A percentile compares a stretch with the other conserved stretches of the same genome.
phyloP scores from a whole-genome alignment of 306 rosid species.

The Lablab purpureus region DNA sequence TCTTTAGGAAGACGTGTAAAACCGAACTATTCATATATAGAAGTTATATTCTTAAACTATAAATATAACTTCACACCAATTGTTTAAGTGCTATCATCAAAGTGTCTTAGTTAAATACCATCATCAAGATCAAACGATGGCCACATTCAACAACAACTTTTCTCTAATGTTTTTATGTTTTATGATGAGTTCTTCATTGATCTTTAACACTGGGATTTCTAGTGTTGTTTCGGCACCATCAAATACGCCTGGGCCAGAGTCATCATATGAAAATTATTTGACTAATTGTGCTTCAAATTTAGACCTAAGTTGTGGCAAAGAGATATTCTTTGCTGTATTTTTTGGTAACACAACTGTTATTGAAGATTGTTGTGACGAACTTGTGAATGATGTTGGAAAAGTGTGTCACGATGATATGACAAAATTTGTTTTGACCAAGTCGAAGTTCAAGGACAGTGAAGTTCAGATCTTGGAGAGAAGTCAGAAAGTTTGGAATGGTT shows the following conservation, averaged over 20 bases:
- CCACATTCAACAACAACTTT: background rate
- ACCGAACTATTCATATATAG: background rate
- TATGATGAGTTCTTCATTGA: background rate
- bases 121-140: background rate
- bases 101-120: background rate
- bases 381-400: background rate
- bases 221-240: background rate
- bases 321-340: background rate
- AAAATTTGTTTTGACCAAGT: background rate
- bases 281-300: background rate
- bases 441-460: background rate
- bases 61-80: background rate
- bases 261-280: background rate
- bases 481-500: no score
- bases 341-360: background rate
- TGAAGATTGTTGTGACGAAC: background rate
- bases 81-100: background rate
- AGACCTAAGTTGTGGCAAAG: background rate
- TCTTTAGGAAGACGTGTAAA: background rate
- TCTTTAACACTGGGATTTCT: background rate
- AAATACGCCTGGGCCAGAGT: background rate
- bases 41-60: background rate
- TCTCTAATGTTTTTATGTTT: background rate
- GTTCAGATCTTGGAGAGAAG: background rate
- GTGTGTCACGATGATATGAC: background rate